phyloP scores from a whole-genome alignment of 805 yeast genomes.

The Myxozyma sirexii region DNA sequence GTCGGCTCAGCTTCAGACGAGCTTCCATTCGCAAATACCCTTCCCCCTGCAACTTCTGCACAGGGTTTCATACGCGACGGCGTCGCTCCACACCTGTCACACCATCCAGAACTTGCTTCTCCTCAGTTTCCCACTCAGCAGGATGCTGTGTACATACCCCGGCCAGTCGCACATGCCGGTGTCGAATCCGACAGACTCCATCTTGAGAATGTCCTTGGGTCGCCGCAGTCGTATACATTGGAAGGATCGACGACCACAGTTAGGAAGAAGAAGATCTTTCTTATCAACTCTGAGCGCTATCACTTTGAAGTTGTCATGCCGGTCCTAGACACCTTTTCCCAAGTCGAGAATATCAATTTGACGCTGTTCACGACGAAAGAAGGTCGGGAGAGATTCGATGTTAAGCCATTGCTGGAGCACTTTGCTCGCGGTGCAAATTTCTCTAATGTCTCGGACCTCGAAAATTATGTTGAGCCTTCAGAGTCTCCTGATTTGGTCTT shows the following conservation, averaged over 20 bases:
- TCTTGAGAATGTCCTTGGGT: neutral
- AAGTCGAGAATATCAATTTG: slow-evolving; percentile 4
- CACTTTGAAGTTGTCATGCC: slow-evolving; percentile 30
- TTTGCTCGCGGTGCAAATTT: slow-evolving; percentile 1
- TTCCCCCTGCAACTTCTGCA: too few species aligned
- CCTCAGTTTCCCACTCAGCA: too few species aligned
- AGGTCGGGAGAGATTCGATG: slow-evolving; percentile 24
- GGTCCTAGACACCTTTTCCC: slow-evolving; percentile 17
- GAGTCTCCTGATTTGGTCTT: slow-evolving; percentile 19
- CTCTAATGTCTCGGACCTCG: neutral
- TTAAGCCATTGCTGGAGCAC: slow-evolving; percentile 21
- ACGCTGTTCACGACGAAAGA: slow-evolving; percentile 12
- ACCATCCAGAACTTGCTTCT: too few species aligned
- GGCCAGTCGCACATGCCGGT: too few species aligned
- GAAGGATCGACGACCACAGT: neutral
- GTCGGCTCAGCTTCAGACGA: too few species aligned
- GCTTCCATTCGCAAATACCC: too few species aligned
- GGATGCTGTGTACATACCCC: too few species aligned
- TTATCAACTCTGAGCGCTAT: slow-evolving; percentile 3
- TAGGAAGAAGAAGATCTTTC: neutral
- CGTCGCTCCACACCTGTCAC: too few species aligned
- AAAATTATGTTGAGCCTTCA: neutral
- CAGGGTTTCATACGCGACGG: too few species aligned
- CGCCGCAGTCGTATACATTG: neutral
- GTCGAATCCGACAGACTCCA: too few species aligned